Evolutionary conservation across 495 filamentous ascomycete genomes (phyloP).

Genomic region (Astrocystis sublimbata): DNA sequence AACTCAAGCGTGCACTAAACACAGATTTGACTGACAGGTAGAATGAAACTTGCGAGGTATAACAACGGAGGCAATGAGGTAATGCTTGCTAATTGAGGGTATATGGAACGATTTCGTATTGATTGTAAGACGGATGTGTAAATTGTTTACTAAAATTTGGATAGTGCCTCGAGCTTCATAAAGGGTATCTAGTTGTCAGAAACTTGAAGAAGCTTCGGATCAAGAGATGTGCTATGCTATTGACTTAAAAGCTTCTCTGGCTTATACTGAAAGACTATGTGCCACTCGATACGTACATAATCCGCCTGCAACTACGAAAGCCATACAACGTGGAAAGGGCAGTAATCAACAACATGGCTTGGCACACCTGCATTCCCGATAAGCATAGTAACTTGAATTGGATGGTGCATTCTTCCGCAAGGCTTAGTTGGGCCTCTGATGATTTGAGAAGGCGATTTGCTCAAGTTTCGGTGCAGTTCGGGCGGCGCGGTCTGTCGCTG

Average conservation of each 20-base stretch:
- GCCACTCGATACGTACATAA: background rate
- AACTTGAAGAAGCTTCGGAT: background rate
- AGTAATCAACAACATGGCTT: slow-evolving; percentile 3
- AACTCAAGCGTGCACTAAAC: background rate
- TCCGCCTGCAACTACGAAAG: background rate
- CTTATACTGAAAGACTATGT: background rate
- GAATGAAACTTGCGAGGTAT: background rate
- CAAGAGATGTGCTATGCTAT: background rate
- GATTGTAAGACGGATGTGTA: background rate
- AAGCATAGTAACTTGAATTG: background rate
- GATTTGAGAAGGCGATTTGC: slow-evolving; percentile 9
- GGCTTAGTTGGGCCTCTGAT: background rate
- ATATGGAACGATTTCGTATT: background rate
- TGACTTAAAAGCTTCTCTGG: background rate
- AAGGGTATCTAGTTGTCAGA: background rate
- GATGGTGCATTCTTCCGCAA: background rate
- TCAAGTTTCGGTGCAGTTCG: slow-evolving; percentile 2
- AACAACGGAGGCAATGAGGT: background rate
- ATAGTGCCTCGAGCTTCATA: background rate
- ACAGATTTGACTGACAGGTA: background rate
- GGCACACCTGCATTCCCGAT: background rate
- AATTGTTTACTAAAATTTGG: background rate
- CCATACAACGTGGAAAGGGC: background rate
- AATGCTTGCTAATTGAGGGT: background rate
- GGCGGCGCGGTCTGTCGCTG: background rate